Conservation (phyloP, 768 basidiomycete species). For the Rubroboletus pulcherrimus region DNA sequence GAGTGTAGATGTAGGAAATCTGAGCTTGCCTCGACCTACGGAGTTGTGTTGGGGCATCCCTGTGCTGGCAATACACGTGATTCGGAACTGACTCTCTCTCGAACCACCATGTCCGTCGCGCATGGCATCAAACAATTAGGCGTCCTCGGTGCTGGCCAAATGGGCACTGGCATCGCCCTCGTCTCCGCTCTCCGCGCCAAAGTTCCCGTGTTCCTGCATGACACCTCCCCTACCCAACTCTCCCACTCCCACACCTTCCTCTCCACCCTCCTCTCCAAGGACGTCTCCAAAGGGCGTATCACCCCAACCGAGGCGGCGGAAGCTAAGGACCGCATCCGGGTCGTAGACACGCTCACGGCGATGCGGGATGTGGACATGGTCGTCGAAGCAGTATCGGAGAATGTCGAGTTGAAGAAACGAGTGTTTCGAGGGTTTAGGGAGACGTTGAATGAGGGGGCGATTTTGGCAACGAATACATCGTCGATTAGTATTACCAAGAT, state of each 20-base stretch:
- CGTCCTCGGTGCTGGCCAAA: slow-evolving; percentile 80
- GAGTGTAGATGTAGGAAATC: slow-evolving; percentile 1
- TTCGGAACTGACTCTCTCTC: slow-evolving; percentile 3
- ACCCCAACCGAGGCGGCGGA: slow-evolving; percentile 67
- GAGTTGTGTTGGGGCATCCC: no score
- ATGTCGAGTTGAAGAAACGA: slow-evolving; percentile 67
- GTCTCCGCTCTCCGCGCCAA: slow-evolving; percentile 83
- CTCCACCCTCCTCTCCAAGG: slow-evolving; percentile 84
- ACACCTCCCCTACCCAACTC: slow-evolving; percentile 72
- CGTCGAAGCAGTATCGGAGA: slow-evolving; percentile 91
- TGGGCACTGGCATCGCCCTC: slow-evolving; percentile 90
- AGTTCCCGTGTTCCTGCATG: slow-evolving; percentile 82
- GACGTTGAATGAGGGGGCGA: slow-evolving; percentile 65
- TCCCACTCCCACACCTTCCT: slow-evolving; percentile 67
- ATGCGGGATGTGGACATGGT: slow-evolving; percentile 86
- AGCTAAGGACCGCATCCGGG: slow-evolving; percentile 59
- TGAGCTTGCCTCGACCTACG: not conserved
- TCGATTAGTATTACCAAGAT: slow-evolving; percentile 95
- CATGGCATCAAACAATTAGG: slow-evolving; percentile 76
- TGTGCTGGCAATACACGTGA: slow-evolving; percentile 10
- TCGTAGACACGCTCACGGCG: slow-evolving; percentile 57
- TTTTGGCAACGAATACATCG: slow-evolving; percentile 90
- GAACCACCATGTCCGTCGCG: slow-evolving; percentile 37
- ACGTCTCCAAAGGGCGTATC: slow-evolving; percentile 79
- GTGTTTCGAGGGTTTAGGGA: slow-evolving; percentile 72